phyloP scores from a whole-genome alignment of 495 filamentous ascomycete genomes.

The Choiromyces venosus region DNA sequence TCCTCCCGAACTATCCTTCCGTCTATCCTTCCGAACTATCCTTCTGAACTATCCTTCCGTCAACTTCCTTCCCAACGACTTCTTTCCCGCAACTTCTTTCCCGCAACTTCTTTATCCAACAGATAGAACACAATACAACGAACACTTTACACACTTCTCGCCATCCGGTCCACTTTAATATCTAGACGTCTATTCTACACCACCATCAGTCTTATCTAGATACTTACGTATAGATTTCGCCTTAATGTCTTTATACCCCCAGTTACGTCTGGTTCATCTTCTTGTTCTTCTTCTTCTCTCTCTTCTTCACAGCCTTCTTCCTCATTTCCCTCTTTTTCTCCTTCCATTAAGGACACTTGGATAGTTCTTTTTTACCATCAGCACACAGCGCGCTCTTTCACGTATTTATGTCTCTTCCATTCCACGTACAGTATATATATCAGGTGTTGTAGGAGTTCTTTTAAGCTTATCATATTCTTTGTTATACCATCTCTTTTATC shows the following conservation, averaged over 20 bases:
- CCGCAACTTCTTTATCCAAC: too few species aligned
- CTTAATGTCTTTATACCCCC: background rate
- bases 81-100: too few species aligned
- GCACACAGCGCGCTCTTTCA: background rate
- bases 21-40: too few species aligned
- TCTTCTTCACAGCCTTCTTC: background rate
- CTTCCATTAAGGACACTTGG: too few species aligned
- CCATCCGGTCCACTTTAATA: too few species aligned
- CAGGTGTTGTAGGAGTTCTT: background rate
- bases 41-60: too few species aligned
- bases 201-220: too few species aligned
- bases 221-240: background rate
- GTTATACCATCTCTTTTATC: background rate
- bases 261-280: background rate
- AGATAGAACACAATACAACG: too few species aligned
- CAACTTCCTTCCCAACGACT: too few species aligned
- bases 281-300: background rate
- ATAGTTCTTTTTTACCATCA: background rate
- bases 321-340: background rate
- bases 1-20: too few species aligned
- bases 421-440: background rate
- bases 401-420: background rate
- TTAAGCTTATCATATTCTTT: background rate
- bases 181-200: too few species aligned
- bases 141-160: too few species aligned